Percentiles rank a stretch among this genome's conserved stretches.
These are phyloP conservation scores for Trypanosoma grayi DNA, from an alignment of 208 protist species.

Conservation along the genomic window DNA sequence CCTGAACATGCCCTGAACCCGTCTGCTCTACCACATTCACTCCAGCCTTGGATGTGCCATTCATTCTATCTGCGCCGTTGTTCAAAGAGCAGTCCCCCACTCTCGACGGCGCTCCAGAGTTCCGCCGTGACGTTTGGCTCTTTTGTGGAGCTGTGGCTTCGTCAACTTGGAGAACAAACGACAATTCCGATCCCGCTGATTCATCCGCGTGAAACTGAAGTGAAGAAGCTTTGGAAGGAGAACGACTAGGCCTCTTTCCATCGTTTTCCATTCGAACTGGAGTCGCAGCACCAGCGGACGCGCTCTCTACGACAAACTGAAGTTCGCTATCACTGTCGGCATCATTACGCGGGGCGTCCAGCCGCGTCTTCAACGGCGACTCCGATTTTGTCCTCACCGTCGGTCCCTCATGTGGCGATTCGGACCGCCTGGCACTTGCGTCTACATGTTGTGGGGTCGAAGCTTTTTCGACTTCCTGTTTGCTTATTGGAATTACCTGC, in stretches of 20 bases:
- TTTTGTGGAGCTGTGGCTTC: too few relatives aligned
- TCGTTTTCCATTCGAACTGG: neutral
- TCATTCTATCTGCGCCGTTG: too few relatives aligned
- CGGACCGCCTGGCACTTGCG: neutral
- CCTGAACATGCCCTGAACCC: too few relatives aligned
- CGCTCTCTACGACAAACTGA: conserved; percentile 16
- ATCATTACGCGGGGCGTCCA: conserved; percentile 2
- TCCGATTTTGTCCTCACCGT: neutral
- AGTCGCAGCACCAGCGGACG: neutral
- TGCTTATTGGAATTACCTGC: too few relatives aligned
- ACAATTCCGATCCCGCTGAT: neutral
- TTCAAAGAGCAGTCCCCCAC: too few relatives aligned
- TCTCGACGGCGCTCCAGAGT: too few relatives aligned
- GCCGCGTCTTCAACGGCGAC: neutral
- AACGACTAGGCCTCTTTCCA: neutral
- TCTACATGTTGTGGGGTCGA: neutral
- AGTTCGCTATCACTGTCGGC: conserved; percentile 14
- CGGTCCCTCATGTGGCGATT: neutral
- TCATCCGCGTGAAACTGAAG: neutral
- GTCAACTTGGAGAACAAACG: neutral
- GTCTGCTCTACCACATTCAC: too few relatives aligned
- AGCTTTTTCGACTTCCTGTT: neutral
- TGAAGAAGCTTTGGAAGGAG: conserved; percentile 6
- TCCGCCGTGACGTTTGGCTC: too few relatives aligned
- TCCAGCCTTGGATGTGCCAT: too few relatives aligned